Evolutionary conservation across 441 rosid species (phyloP).

Genomic region (Gossypium gossypioides): DNA sequence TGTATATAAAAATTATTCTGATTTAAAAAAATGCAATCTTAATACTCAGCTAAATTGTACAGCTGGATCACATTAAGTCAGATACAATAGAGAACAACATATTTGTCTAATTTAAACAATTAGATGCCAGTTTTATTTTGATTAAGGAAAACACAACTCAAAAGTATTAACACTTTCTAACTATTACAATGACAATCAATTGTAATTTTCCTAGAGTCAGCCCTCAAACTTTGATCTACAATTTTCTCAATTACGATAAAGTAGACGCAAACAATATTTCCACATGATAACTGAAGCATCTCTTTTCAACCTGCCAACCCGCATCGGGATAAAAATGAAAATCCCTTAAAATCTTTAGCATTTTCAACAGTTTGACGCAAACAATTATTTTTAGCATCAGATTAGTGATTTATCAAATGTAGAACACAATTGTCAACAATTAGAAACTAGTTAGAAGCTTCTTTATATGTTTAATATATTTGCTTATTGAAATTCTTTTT

Average conservation of each 20-base stretch:
- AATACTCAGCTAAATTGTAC: not conserved
- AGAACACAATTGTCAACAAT: constrained; percentile 8
- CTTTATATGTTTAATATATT: not conserved
- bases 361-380: not conserved
- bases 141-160: not conserved
- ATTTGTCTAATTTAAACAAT: not conserved
- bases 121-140: not conserved
- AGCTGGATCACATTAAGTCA: not conserved
- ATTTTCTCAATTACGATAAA: not conserved
- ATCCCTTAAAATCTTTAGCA: not conserved
- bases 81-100: not conserved
- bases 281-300: not conserved
- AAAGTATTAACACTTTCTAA: not conserved
- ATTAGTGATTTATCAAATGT: not conserved
- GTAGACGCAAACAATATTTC: not conserved
- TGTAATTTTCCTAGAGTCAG: not conserved
- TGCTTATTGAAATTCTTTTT: not conserved
- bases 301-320: not conserved
- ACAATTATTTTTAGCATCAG: not conserved
- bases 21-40: not conserved
- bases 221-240: not conserved
- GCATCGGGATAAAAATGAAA: not conserved
- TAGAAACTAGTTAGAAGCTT: not conserved
- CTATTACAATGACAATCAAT: not conserved
- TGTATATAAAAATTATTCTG: no score